Base-by-base conservation (phyloP, 345 rosid species). In the Salix purpurea region DNA sequence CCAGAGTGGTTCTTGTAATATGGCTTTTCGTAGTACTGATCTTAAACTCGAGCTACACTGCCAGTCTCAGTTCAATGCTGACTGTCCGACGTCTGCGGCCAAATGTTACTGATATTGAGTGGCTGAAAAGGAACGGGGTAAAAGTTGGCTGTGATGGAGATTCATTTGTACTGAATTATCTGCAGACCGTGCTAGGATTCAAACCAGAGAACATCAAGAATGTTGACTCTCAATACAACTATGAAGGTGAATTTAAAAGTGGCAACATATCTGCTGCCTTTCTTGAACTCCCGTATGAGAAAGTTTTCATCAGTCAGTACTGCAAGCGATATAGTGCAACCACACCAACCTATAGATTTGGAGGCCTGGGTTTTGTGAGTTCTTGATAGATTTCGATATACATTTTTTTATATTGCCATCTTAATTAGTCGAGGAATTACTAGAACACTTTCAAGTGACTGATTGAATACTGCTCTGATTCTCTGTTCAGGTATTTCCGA, bases 11-110 rank as follows among this genome's bases (percentile, higher is more conserved):
- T 71, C 67, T 87, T 13, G 75, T 82, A 34, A 85, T 85, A 4
- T 89, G 94, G 94, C 85, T 89, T 21, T 87, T 90, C 61, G 86
- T 89, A 21, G 94, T 82, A 66, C 26, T 89, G 65, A 82, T 90
- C 72, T 78, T 89, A 58, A 89, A 60, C 44, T 88, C 90, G 34
- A 89, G 92, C 82, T 90, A 90, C 84, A 89, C 94, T 1, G 92
- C 94, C 16, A 76, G 85, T 73, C 78, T 90, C n/a, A 78, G 86
- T 37, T 87, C 92, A 16, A 79, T 89, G 88, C 88, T 90, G 11
- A 90, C 94, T 0, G 78, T 89, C 19, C 83, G 76, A 68, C 68
- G 80, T 40, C 72, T 89, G 65, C 80, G 65, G 76, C 81, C 89
- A 7, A 82, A 80, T 52, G 56, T 74, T 11, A 82, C 85, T 24